A percentile compares a stretch with the other conserved stretches of the same genome.
Conservation (phyloP, 768 basidiomycete genomes). For the Lentinus brumalis region DNA sequence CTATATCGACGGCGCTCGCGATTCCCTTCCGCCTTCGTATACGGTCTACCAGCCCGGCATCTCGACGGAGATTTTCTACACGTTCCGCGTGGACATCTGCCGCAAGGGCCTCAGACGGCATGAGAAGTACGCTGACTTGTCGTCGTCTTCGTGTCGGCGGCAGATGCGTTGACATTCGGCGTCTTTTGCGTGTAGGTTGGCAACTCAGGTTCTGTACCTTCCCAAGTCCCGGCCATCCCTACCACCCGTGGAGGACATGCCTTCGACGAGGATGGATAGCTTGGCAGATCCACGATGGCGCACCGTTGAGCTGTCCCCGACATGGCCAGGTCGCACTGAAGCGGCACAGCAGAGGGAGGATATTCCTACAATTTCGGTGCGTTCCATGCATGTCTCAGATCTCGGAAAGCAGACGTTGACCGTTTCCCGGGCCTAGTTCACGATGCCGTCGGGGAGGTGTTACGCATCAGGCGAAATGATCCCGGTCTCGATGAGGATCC, state of each 20-base stretch:
- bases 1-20: constrained; percentile 30
- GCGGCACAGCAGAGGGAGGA: constrained; percentile 8
- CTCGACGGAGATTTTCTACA: constrained; percentile 37
- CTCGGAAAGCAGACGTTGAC: background rate
- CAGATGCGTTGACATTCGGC: constrained; percentile 7
- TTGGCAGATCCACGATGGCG: constrained; percentile 33
- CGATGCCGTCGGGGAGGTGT: constrained; percentile 37
- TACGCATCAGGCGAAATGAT: constrained; percentile 45
- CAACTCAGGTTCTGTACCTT: constrained; percentile 43
- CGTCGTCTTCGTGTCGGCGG: background rate
- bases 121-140: constrained; percentile 36
- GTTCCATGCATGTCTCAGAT: background rate
- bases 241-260: constrained; percentile 37
- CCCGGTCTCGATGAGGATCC: constrained; percentile 40
- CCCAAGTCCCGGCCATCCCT: constrained; percentile 43
- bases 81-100: constrained; percentile 39
- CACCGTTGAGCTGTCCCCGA: constrained; percentile 25
- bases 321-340: constrained; percentile 16
- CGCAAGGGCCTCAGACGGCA: constrained; percentile 43
- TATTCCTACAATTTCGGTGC: constrained; percentile 12
- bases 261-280: constrained; percentile 24
- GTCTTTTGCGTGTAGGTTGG: constrained; percentile 4
- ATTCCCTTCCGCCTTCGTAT: constrained; percentile 42
- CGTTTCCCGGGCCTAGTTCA: constrained; percentile 31
- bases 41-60: constrained; percentile 33